These are phyloP conservation scores for Diplodia scrobiculata DNA, from an alignment of 2,329 filamentous ascomycete species.

Conservation along the genomic window DNA sequence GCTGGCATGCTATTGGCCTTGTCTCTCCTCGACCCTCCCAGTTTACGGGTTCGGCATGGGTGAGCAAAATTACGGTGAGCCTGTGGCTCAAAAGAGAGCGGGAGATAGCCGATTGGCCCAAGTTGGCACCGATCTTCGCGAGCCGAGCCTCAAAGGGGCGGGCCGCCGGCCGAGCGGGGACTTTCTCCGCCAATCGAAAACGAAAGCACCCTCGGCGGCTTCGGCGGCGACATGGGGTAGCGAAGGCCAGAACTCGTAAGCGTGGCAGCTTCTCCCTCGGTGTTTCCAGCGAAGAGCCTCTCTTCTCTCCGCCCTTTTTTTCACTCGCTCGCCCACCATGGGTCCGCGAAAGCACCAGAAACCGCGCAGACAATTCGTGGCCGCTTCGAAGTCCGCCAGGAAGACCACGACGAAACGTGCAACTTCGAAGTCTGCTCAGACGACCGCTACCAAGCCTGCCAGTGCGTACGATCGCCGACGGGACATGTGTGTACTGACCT, in stretches of 20 bases:
- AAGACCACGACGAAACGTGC: not conserved
- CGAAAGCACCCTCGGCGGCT: not conserved
- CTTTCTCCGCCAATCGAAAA: not conserved
- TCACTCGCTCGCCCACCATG: not conserved
- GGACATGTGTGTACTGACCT: not conserved
- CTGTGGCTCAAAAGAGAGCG: not conserved
- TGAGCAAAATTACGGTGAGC: not conserved
- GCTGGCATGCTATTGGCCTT: not conserved
- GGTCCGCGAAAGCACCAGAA: not conserved
- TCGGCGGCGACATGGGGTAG: not conserved
- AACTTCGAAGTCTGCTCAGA: too few relatives aligned
- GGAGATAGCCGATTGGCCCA: not conserved
- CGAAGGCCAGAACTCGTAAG: not conserved
- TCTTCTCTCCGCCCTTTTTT: not conserved
- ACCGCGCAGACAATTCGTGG: not conserved
- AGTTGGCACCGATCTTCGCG: not conserved
- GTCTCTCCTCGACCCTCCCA: not conserved
- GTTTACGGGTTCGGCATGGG: not conserved
- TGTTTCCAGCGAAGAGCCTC: not conserved
- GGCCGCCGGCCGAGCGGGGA: not conserved
- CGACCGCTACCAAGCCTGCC: not conserved
- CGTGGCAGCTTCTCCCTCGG: not conserved
- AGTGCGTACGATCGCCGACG: not conserved
- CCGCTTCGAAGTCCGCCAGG: not conserved
- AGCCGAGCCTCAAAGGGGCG: not conserved